phyloP scores from a whole-genome alignment of 208 protist species.

The Leishmania guyanensis region DNA sequence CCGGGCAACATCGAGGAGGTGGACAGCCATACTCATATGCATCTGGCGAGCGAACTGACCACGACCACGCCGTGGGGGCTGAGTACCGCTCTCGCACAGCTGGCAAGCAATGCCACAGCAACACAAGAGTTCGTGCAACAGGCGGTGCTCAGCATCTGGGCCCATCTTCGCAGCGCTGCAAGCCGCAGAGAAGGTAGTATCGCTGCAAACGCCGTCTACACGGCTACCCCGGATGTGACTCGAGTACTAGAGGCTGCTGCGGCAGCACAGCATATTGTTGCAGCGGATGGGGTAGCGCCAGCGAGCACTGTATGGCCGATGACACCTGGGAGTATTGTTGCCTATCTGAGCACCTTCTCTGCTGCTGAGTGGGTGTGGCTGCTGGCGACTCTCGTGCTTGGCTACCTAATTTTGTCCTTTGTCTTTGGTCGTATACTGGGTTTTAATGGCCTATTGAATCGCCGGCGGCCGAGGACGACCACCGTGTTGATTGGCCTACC shows the following conservation, averaged over 20 bases:
- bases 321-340: not conserved
- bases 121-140: conserved; percentile 17
- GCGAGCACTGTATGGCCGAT: not conserved
- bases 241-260: conserved; percentile 11
- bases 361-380: conserved; percentile 24
- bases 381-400: conserved; percentile 14
- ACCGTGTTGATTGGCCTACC: conserved; percentile 68
- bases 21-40: not conserved
- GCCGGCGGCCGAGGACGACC: conserved; percentile 23
- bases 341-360: not conserved
- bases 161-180: not conserved
- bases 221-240: conserved; percentile 26
- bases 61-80: not conserved
- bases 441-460: not conserved
- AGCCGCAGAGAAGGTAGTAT: not conserved
- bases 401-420: conserved; percentile 18
- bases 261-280: not conserved
- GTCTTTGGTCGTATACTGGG: conserved; percentile 21
- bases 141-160: not conserved
- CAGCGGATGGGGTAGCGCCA: not conserved
- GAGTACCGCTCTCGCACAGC: not conserved
- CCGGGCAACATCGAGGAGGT: not conserved
- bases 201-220: conserved; percentile 9
- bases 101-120: conserved; percentile 10
- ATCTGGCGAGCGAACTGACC: not conserved